Evolutionary conservation across 371 early-diverging fungal species (phyloP), one percentile per base, ranked within the genome.

Genomic region (Umbelopsis sp.): DNA sequence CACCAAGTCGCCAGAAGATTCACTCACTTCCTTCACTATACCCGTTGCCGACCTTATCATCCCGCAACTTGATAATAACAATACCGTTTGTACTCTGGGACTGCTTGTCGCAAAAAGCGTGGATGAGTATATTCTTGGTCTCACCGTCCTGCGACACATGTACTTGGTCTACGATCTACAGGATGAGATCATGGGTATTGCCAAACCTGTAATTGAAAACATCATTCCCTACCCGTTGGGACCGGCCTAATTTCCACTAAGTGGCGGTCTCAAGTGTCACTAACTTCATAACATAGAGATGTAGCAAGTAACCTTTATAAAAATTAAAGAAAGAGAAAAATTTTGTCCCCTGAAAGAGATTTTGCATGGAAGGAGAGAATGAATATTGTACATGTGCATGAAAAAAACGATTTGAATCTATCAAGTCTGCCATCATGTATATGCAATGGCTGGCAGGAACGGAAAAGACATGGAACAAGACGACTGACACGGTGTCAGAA

Each of bases 341-440:
- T 51, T 25, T 51, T 41, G 7, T 41, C 12, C 12, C 12, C 12
- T 41, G 41, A 12, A 7, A 41, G 41, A 41, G 12, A 41, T 10
- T 29, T 41, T 41, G 41, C 41, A 12, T 41, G 41, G 22, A 25
- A 29, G 24, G 29, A 51, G 52, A 51, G 52, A 25, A 51, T 51
- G 52, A 20, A 51, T 57, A 57, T 35, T 12, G 29, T 57, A 57
- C 57, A 57, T 6, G 37, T 57, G 48, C 18, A 48, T 57, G 57
- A 14, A 57, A 35, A 25, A 35, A 35, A 35, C 10, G 35, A 35
- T 18, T 57, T 57, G 14, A 41, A 41, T 41, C 41, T 41, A 41
- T 41, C 7, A 29, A 12, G 12, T 3, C 41, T 41, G 41, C 41
- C 10, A 41, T 12, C 12, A 41, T 12, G 12, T 10, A 41, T 41